phyloP scores from a whole-genome alignment of 345 rosid species.

The Bruguiera parviflora region DNA sequence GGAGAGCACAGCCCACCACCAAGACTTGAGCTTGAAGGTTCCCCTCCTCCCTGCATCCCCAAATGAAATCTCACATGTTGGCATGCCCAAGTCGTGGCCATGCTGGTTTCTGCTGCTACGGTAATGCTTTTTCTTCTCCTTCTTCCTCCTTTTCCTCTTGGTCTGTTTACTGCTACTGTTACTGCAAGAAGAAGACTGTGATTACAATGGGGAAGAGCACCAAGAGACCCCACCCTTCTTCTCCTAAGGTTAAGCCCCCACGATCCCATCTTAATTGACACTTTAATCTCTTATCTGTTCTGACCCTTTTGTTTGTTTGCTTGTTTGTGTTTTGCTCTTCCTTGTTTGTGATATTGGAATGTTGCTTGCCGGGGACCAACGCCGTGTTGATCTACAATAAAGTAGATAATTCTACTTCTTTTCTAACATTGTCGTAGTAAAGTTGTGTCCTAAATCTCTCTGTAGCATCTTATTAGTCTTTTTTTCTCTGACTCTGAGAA shows the following conservation, averaged over 20 bases:
- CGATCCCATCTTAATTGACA: not conserved
- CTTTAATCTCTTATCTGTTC: constrained; percentile 9
- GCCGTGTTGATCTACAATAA: no score
- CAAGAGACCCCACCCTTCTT: constrained; percentile 40
- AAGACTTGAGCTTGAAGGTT: no score
- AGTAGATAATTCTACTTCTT: no score
- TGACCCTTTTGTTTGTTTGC: not conserved
- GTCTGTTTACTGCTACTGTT: not conserved
- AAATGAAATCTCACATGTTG: constrained; percentile 1
- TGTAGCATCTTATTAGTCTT: no score
- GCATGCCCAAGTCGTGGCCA: not conserved
- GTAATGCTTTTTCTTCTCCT: not conserved
- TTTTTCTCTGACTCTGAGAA: no score
- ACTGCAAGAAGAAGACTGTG: constrained; percentile 19
- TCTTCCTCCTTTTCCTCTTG: not conserved
- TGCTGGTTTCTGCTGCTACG: constrained; percentile 1
- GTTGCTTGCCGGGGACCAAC: no score
- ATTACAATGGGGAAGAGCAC: constrained; percentile 47
- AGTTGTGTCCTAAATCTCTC: no score
- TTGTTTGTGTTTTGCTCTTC: not conserved
- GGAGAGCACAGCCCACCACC: no score
- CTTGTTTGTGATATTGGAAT: no score
- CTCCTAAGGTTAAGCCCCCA: constrained; percentile 34
- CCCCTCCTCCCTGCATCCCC: not conserved
- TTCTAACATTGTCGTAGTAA: no score